These are phyloP conservation scores for Eurotiales sp. DNA, from an alignment of 2,329 filamentous ascomycete genomes.

Conservation along the genomic window DNA sequence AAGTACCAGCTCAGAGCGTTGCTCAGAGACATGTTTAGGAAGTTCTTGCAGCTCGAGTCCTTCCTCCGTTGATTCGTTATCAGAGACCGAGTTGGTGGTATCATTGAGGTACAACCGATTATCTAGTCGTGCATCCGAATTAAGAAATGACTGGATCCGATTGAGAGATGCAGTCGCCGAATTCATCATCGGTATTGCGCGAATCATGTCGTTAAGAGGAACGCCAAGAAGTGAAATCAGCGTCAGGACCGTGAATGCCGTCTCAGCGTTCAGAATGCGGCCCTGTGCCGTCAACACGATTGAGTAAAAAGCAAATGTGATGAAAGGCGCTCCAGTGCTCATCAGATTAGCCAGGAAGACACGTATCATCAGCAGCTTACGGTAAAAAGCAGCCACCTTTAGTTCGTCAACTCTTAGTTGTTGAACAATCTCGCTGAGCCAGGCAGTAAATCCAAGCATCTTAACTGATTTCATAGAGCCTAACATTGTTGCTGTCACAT, in stretches of 20 bases:
- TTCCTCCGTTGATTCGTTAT: slow-evolving; percentile 35
- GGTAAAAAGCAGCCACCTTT: slow-evolving; percentile 37
- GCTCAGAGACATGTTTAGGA: slow-evolving; percentile 25
- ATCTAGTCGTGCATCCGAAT: slow-evolving; percentile 41
- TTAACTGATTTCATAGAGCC: slow-evolving; percentile 53
- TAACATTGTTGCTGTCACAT: slow-evolving; percentile 44
- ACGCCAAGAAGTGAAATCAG: slow-evolving; percentile 23
- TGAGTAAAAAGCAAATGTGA: slow-evolving; percentile 21
- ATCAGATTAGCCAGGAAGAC: slow-evolving; percentile 31
- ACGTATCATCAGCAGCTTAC: slow-evolving; percentile 38
- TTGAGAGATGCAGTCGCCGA: slow-evolving; percentile 38
- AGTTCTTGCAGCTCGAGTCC: slow-evolving; percentile 27
- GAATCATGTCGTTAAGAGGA: slow-evolving; percentile 22
- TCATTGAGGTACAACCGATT: slow-evolving; percentile 51
- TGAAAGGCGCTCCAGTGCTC: slow-evolving; percentile 34
- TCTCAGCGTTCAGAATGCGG: slow-evolving; percentile 24
- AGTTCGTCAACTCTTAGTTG: slow-evolving; percentile 40
- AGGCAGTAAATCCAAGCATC: slow-evolving; percentile 45
- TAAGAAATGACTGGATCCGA: slow-evolving; percentile 37
- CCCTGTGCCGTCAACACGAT: slow-evolving; percentile 15
- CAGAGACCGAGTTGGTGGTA: slow-evolving; percentile 28
- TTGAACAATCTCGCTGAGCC: slow-evolving; percentile 36
- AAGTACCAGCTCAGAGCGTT: slow-evolving; percentile 30
- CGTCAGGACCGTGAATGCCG: slow-evolving; percentile 25
- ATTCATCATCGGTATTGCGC: slow-evolving; percentile 31